Evolutionary conservation across 2,329 filamentous ascomycete species (phyloP), one percentile per base, ranked within the genome.

Genomic region (Cryphonectria nitschkei): DNA sequence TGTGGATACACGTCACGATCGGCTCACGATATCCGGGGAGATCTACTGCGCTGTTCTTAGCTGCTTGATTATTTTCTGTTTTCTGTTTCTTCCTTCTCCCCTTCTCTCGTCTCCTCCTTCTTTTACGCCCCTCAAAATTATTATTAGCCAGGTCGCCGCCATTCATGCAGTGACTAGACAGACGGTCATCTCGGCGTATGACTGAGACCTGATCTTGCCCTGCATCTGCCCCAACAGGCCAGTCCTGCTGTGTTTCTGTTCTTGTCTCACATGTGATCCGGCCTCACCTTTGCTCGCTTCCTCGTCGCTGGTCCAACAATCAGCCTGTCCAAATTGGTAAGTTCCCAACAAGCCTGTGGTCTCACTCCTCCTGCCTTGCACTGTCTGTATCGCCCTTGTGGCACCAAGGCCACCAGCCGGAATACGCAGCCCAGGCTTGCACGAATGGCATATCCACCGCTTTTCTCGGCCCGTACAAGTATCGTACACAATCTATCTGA

Each of bases 201-300:
- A 58, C 54, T 58, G 54, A 58, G 54, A 58, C 54, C 54, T 58
- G 54, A 29, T 34, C 54, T 32, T 58, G 54, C 54, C 29, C 54
- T 32, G 54, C 54, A 6, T 58, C 34, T 61, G 58, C 34, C 34
- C 19, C 32, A 32, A 22, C 58, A 39, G 58, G 32, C 58, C 58
- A 39, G 58, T 61, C 58, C 58, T 61, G 58, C 19, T 41, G 60
- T 71, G 52, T 65, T 26, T 65, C 61, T 65, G 56, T 68, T 41
- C 52, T 50, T 34, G 66, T 68, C 14, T 8, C 56, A 50, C 61
- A 34, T 61, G 39, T 19, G 41, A 61, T 68, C 56, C 29, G 52
- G 68, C 52, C 52, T 65, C 52, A 65, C 29, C 52, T 32, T 8
- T 29, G 56, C 66, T 39, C 50, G 29, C 26, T 19, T 68, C 19